These are phyloP conservation scores for Arachis hypogaea DNA, from an alignment of 306 rosid genomes.

Conservation along the genomic window DNA sequence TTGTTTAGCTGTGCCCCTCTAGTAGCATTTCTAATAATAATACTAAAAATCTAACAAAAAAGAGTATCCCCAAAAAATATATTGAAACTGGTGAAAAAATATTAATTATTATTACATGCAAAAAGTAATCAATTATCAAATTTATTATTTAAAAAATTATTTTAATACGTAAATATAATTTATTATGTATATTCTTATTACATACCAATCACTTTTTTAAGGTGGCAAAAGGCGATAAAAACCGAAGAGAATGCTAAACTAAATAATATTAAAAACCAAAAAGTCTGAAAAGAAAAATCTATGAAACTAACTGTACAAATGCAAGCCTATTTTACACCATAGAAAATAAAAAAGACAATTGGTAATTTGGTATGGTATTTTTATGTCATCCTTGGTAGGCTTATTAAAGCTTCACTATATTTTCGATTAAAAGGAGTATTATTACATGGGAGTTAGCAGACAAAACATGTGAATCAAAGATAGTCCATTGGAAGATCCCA, in stretches of 20 bases:
- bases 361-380: conserved; percentile 1
- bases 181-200: too few species aligned
- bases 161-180: too few species aligned
- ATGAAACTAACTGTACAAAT: conserved; percentile 34
- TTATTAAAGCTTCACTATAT: background rate
- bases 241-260: background rate
- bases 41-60: too few species aligned
- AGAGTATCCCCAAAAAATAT: too few species aligned
- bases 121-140: too few species aligned
- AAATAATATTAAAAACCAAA: background rate
- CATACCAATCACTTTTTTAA: too few species aligned
- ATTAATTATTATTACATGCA: too few species aligned
- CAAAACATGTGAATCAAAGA: conserved; percentile 47
- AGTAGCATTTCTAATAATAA: too few species aligned
- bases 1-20: too few species aligned
- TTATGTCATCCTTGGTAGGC: background rate
- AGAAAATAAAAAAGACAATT: conserved; percentile 1
- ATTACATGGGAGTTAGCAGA: conserved; percentile 7
- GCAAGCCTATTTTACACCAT: conserved; percentile 9
- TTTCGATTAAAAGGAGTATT: background rate
- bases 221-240: too few species aligned
- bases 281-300: background rate
- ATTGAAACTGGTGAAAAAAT: too few species aligned
- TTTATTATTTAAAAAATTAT: too few species aligned
- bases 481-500: conserved; percentile 95